phyloP scores from a whole-genome alignment of 2,329 filamentous ascomycete genomes.

The Calonectria leucothoes region DNA sequence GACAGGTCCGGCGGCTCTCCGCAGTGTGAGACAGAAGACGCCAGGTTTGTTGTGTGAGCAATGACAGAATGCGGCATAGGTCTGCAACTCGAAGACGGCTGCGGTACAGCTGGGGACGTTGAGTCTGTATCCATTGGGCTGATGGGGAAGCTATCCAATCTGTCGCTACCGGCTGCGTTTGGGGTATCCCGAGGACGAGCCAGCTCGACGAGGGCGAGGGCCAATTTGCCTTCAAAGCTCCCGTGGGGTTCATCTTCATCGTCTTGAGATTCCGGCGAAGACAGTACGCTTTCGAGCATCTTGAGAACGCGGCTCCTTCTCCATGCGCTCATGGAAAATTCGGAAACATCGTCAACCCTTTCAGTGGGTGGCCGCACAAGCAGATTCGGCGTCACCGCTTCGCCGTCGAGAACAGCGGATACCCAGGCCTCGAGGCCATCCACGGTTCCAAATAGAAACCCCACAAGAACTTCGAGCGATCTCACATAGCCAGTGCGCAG shows the following conservation, averaged over 20 bases:
- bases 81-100: neutral
- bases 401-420: constrained; percentile 13
- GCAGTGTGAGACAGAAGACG: neutral
- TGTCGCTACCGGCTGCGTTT: neutral
- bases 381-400: neutral
- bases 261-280: neutral
- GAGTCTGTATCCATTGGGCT: constrained; percentile 11
- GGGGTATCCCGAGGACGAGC: neutral
- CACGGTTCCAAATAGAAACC: constrained; percentile 13
- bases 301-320: constrained; percentile 9
- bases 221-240: constrained; percentile 7
- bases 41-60: neutral
- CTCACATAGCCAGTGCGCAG: constrained; percentile 28
- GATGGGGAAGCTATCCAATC: neutral
- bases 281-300: neutral
- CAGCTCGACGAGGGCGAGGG: constrained; percentile 2
- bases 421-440: constrained; percentile 17
- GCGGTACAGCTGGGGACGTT: neutral
- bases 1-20: neutral
- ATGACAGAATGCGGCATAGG: neutral
- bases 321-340: constrained; percentile 10
- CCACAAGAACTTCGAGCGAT: constrained; percentile 19
- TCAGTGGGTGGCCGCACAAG: neutral
- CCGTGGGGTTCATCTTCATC: constrained; percentile 16
- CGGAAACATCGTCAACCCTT: neutral